Evolutionary conservation across 805 yeast species (phyloP).

Genomic region (Candida caryicola): DNA sequence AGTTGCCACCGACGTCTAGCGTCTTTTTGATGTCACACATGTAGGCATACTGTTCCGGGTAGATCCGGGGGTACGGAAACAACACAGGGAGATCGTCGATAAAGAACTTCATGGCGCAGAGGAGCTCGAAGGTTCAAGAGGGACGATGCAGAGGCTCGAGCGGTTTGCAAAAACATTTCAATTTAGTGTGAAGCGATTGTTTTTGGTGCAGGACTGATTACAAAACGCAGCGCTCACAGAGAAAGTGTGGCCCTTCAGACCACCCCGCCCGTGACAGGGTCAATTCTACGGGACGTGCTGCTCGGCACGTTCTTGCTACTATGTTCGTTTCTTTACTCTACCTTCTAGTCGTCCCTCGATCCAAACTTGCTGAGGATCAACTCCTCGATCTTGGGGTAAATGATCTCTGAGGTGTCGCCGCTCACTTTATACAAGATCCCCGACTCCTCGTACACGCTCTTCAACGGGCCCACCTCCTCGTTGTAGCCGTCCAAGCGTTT

Average conservation of each 20-base stretch:
- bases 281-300: too few species aligned
- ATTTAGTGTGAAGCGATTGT: too few species aligned
- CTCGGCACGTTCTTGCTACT: too few species aligned
- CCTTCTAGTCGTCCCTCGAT: too few species aligned
- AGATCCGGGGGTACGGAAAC: constrained; percentile 94
- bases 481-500: constrained; percentile 64
- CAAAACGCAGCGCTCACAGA: too few species aligned
- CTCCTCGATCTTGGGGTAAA: constrained; percentile 64
- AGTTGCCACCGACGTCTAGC: constrained; percentile 93
- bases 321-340: too few species aligned
- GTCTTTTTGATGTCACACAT: constrained; percentile 95
- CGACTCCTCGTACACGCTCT: constrained; percentile 50
- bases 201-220: too few species aligned
- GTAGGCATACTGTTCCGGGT: constrained; percentile 97
- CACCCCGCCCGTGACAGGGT: too few species aligned
- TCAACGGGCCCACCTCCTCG: constrained; percentile 58
- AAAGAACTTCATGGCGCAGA: constrained; percentile 58
- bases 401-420: constrained; percentile 82
- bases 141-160: too few species aligned
- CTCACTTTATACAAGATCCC: constrained; percentile 51
- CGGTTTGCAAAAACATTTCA: too few species aligned
- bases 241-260: too few species aligned
- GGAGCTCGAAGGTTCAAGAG: neutral
- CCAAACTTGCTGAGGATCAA: constrained; percentile 22
- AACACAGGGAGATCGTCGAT: constrained; percentile 95